Base-by-base conservation (phyloP, 1,139 yeast species). In the Yamadazyma blattariae region DNA sequence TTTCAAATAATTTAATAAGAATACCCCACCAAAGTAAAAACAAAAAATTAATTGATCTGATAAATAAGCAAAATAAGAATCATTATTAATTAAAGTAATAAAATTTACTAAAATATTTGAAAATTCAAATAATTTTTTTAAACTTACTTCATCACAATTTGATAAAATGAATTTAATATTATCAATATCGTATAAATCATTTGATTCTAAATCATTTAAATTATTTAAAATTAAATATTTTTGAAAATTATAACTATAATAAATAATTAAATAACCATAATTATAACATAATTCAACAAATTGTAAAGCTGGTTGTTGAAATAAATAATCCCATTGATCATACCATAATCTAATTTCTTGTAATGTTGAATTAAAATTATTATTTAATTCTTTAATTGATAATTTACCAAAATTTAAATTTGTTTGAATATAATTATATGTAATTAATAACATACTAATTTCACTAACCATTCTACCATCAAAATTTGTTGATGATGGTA, bases 381-480 rank as follows among this genome's bases (percentile, higher is more conserved):
- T 42, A 6, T 56, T 57, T 24, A 57, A 46, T 4, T 57, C 63
- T 6, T 48, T 40, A 39, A 47, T 50, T 3, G 62, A 21, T 21
- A 43, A 21, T 26, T 36, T 34, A n/a, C 41, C 49, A 2, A 45
- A 33, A 34, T 62, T 61, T 25, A 64, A 45, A 37, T 52, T 61
- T 2, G 54, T 48, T 48, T 81, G 85, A 22, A 81, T 61, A 50
- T 71, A 83, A 40, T 74, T 76, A 55, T 84, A 84, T 1, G 85
- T 67, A 13, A 82, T 69, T 24, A 78, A 57, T 38, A 82, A 75
- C 9, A 84, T 67, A 14, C 81, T 76, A 35, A 84, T 80, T 56
- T 86, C 95, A 36, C 90, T 83, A 12, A 85, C 83, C 80, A 86
- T 84, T 41, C 95, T 61, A 11, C 89, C 90, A 52, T 86, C 95